phyloP scores from a whole-genome alignment of 805 yeast genomes.

The Starmerella bacillaris region DNA sequence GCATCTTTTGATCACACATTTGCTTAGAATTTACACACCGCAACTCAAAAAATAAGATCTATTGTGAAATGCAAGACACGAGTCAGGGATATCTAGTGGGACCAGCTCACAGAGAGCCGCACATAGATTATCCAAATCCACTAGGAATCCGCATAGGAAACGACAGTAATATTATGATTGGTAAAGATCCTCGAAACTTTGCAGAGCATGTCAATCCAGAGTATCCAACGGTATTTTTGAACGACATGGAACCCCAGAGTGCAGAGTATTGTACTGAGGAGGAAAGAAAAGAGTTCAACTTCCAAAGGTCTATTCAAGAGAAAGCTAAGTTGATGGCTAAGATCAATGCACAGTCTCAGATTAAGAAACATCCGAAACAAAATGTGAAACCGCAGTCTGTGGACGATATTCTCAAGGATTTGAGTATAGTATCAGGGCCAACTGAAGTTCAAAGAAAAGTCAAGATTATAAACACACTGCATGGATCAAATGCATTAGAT shows the following conservation, averaged over 20 bases:
- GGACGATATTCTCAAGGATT: constrained; percentile 5
- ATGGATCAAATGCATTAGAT: no score
- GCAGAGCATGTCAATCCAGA: neutral
- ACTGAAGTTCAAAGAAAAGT: no score
- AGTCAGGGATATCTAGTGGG: no score
- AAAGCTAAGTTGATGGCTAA: neutral
- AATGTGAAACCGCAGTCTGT: neutral
- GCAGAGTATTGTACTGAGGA: neutral
- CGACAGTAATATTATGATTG: constrained; percentile 21
- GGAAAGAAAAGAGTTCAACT: neutral
- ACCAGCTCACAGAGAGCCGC: no score
- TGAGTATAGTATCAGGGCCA: constrained; percentile 4
- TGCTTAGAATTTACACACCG: no score
- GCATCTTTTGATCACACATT: no score
- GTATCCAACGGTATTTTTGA: no score
- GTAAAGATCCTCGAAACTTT: constrained; percentile 6
- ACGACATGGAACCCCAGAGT: neutral
- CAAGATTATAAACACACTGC: no score
- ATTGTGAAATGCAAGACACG: no score
- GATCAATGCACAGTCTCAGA: neutral
- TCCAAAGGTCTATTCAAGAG: neutral
- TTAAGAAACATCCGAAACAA: neutral
- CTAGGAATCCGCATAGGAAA: constrained; percentile 21
- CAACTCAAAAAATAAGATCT: no score
- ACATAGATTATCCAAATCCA: constrained; percentile 16